Evolutionary conservation across 2,329 filamentous ascomycete genomes (phyloP).

Genomic region (Clonostachys rosea): DNA sequence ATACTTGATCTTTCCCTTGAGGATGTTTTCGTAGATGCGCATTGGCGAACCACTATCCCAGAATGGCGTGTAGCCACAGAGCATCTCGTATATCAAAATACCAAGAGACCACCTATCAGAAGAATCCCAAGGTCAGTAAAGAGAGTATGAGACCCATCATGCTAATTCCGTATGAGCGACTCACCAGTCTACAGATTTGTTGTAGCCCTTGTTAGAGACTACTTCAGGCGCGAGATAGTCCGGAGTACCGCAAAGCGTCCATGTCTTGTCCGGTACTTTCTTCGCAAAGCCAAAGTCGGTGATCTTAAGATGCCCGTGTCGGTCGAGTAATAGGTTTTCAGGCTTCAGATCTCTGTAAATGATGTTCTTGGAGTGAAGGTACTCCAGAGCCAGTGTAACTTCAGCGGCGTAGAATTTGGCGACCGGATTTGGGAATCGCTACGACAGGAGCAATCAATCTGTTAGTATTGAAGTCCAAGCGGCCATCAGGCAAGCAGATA

Average conservation of each 20-base stretch:
- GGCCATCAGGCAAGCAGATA: too few species aligned
- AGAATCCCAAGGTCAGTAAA: too few species aligned
- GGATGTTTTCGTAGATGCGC: slow-evolving; percentile 99
- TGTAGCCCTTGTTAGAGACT: slow-evolving; percentile 98
- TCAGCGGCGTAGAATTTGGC: slow-evolving; percentile 99
- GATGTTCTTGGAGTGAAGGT: slow-evolving; percentile 89
- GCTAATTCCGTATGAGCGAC: slow-evolving; percentile 23
- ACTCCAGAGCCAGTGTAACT: slow-evolving; percentile 91
- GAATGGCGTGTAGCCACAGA: slow-evolving; percentile 97
- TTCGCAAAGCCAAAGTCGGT: slow-evolving; percentile 99
- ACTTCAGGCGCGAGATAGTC: slow-evolving; percentile 98
- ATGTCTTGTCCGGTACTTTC: slow-evolving; percentile 96
- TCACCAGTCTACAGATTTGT: slow-evolving; percentile 98
- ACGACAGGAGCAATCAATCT: neutral
- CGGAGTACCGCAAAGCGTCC: slow-evolving; percentile 95
- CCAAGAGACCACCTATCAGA: slow-evolving; percentile 89
- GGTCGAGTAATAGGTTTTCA: slow-evolving; percentile 86
- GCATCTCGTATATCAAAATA: slow-evolving; percentile 98
- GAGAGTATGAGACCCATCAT: neutral
- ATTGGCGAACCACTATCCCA: slow-evolving; percentile 98
- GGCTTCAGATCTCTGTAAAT: slow-evolving; percentile 98
- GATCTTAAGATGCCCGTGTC: slow-evolving; percentile 93
- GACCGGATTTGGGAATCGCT: slow-evolving; percentile 98
- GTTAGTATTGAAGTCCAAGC: neutral
- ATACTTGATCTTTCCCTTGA: slow-evolving; percentile 94